A percentile compares a stretch with the other conserved stretches of the same genome.
These are phyloP conservation scores for Trichoderma arundinaceum DNA, from an alignment of 2,329 filamentous ascomycete species.

Conservation along the genomic window DNA sequence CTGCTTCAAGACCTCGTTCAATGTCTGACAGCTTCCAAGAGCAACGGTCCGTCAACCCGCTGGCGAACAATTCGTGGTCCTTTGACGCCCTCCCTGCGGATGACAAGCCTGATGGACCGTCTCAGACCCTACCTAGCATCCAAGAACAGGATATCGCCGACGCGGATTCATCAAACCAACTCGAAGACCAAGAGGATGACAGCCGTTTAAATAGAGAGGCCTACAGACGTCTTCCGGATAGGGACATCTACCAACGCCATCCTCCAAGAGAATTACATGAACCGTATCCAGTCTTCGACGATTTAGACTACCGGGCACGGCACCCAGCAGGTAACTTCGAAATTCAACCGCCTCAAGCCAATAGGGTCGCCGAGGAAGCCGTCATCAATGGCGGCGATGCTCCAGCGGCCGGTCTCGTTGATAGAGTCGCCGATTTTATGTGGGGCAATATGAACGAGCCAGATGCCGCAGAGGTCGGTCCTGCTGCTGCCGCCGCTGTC, in stretches of 20 bases:
- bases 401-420: slow-evolving; percentile 39
- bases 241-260: background rate
- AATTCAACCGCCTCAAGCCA: slow-evolving; percentile 3
- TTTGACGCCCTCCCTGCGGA: slow-evolving; percentile 52
- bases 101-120: slow-evolving; percentile 25
- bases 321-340: slow-evolving; percentile 24
- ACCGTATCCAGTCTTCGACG: background rate
- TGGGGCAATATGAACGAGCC: slow-evolving; percentile 61
- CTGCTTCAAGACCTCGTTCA: slow-evolving; percentile 54
- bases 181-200: background rate
- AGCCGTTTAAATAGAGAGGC: slow-evolving; percentile 1
- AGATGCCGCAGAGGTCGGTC: slow-evolving; percentile 28
- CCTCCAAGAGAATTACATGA: background rate
- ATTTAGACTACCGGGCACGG: background rate
- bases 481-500: slow-evolving; percentile 27
- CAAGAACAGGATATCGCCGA: background rate
- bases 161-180: background rate
- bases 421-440: slow-evolving; percentile 62
- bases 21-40: slow-evolving; percentile 61
- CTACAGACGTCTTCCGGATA: slow-evolving; percentile 5
- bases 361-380: slow-evolving; percentile 30
- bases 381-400: slow-evolving; percentile 32
- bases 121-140: background rate
- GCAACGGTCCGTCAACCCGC: slow-evolving; percentile 53
- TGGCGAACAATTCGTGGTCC: slow-evolving; percentile 67